Evolutionary conservation across 2,329 filamentous ascomycete species (phyloP), one percentile per base, ranked within the genome.

Genomic region (Alternaria hordeiaustralica): DNA sequence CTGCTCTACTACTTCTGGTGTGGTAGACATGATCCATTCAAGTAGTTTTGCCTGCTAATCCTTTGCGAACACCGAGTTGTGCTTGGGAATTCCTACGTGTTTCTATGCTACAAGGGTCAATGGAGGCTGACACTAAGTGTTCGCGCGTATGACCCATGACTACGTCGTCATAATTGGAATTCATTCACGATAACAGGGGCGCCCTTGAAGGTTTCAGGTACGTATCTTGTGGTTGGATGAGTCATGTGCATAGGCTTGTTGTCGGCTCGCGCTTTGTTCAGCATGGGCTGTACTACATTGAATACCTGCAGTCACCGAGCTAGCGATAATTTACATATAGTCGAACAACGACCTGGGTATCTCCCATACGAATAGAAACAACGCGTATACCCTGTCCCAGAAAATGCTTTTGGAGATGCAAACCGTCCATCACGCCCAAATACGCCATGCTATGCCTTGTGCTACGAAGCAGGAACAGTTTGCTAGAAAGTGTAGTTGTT

Each of bases 401-500:
- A 1, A 25, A 41, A 53, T 36, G 28, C 49, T 53, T 53, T 41
- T 53, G 9, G 10, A 25, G 6, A 53, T 13, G 21, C 26, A 13
- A 23, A 53, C 6, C 10, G 30, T 6, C 28, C 49, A 1, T n/a
- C 18, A 53, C 21, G 13, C 7, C 20, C 1, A 53, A 25, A 11
- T 36, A 53, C 49, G 49, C 49, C 28, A 30, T 41, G 49, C 30
- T 21, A 36, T 53, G 18, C 49, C n/a, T 2, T 41, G 3, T 6
- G 36, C 36, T 41, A 41, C 15, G 36, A 41, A 10, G 9, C 36
- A 5, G 3, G 6, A 11, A 18, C 15, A 36, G 4, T 10, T 18
- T 2, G n/a, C 51, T 63, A 63, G n/a, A 51, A 63, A 18, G 61
- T 30, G 20, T 36, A 63, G 23, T 63, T 51, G 3, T 41, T 56